Base-by-base conservation (phyloP, 306 rosid species). In the Fragaria vesca region DNA sequence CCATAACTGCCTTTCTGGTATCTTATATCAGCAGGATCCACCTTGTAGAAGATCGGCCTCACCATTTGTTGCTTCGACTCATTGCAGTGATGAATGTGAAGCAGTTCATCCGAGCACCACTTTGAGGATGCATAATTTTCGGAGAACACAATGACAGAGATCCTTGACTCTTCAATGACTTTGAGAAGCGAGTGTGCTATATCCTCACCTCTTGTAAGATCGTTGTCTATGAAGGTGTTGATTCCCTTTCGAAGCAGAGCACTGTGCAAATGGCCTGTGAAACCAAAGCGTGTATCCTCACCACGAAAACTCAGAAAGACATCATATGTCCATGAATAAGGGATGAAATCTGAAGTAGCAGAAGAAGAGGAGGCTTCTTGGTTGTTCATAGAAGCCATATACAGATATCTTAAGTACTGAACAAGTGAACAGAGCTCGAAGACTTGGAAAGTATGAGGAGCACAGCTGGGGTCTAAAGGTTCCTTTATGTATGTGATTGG, bases 1-100 rank as follows among this genome's bases (percentile, higher is more conserved):
- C n/a, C 42, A 3, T 18, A 62, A 6, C 43, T 62, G 10, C 68
- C n/a, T 62, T 32, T 62, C 3, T 62, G 38, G 38, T 58, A 8
- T 26, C 66, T 12, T 9, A 60, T 8, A 60, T 60, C 36, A 3
- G 66, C 10, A 8, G 66, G 66, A 24, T 26, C 66, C 38, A 60
- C 34, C 66, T 60, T 48, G 26, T 38, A 74, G 69, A 74, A 74
- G 16, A 74, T 9, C 8, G 78, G 78, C 9, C 61, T 43, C 7
- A 75, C 71, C 16, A n/a, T 74, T 45, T 74, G 78, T 11, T 20
- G 69, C 69, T 40, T 60, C 1, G 45, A 28, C 6, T 30, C 68
- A 12, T 15, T 13, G 13, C 68, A 62, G 20, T 17, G n/a, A 51
- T 51, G 57, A 51, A 51, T 51, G n/a, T 51, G 57, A 51, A 51